phyloP scores from a whole-genome alignment of 768 basidiomycete species.

The Rhodocollybia butyracea region DNA sequence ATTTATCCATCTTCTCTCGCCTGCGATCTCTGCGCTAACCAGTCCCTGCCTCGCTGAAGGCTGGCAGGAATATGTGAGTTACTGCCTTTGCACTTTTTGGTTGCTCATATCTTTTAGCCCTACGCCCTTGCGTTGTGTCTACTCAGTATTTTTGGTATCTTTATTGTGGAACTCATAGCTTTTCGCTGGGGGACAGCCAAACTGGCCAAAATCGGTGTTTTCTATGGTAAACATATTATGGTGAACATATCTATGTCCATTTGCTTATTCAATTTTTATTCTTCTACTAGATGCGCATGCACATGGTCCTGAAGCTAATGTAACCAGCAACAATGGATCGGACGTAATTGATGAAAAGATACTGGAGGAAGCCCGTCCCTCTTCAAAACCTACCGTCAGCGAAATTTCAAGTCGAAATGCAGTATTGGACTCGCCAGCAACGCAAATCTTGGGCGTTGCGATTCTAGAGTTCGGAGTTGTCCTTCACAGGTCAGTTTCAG shows the following conservation, averaged over 20 bases:
- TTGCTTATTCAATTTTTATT: background rate
- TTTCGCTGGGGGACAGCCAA: slow-evolving; percentile 83
- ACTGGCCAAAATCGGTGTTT: slow-evolving; percentile 60
- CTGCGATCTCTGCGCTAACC: slow-evolving; percentile 68
- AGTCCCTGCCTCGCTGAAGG: slow-evolving; percentile 64
- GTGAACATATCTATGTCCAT: background rate
- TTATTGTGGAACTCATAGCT: slow-evolving; percentile 80
- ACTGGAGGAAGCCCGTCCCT: background rate
- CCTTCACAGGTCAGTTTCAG: slow-evolving; percentile 59
- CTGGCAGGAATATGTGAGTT: slow-evolving; percentile 76
- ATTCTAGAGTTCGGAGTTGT: slow-evolving; percentile 95
- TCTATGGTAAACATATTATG: slow-evolving; percentile 57
- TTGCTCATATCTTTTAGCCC: slow-evolving; percentile 42
- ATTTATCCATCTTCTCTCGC: slow-evolving; percentile 79
- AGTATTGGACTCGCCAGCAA: slow-evolving; percentile 33
- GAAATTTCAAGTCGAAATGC: too few relatives aligned
- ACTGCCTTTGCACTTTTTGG: background rate
- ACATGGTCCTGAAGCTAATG: slow-evolving; percentile 54
- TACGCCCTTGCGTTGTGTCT: slow-evolving; percentile 82
- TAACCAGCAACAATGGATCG: slow-evolving; percentile 39
- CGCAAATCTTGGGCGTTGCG: slow-evolving; percentile 85
- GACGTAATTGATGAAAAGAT: background rate
- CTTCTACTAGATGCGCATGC: slow-evolving; percentile 56
- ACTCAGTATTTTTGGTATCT: slow-evolving; percentile 77
- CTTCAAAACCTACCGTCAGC: background rate